Percentiles rank a stretch among this genome's conserved stretches.
These are phyloP conservation scores for Mucor indicus DNA, from an alignment of 371 early-diverging fungal species.

Conservation along the genomic window DNA sequence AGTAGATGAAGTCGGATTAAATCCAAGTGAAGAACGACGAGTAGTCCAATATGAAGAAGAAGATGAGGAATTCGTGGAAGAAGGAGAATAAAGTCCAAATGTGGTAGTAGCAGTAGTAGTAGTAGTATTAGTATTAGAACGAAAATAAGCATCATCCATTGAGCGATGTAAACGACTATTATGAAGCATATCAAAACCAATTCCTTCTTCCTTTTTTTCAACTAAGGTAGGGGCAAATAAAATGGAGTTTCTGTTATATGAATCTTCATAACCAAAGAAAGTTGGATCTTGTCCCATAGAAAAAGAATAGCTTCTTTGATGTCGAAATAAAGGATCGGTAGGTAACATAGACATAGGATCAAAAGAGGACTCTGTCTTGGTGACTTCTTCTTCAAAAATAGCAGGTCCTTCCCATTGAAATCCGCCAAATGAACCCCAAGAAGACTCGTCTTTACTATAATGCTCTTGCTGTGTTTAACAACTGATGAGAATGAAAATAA, in stretches of 20 bases:
- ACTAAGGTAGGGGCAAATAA: conserved; percentile 38
- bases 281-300: conserved; percentile 40
- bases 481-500: too few species aligned
- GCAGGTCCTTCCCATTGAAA: too few species aligned
- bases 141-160: conserved; percentile 21
- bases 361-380: not conserved
- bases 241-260: too few species aligned
- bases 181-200: too few species aligned
- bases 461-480: too few species aligned
- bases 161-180: too few species aligned
- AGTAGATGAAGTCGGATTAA: conserved; percentile 3
- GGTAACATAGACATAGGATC: conserved; percentile 37
- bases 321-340: conserved; percentile 34
- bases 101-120: too few species aligned
- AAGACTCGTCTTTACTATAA: too few species aligned
- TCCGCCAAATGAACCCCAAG: too few species aligned
- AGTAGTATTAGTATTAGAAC: conserved; percentile 36
- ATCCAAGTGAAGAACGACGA: conserved; percentile 14
- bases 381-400: too few species aligned
- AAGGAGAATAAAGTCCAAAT: conserved; percentile 25
- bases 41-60: conserved; percentile 2
- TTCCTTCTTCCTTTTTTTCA: conserved; percentile 28
- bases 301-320: conserved; percentile 43
- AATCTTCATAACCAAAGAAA: conserved; percentile 32
- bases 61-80: too few species aligned